Conservation (phyloP, 345 rosid species). For the Mallotus nudiflorus region DNA sequence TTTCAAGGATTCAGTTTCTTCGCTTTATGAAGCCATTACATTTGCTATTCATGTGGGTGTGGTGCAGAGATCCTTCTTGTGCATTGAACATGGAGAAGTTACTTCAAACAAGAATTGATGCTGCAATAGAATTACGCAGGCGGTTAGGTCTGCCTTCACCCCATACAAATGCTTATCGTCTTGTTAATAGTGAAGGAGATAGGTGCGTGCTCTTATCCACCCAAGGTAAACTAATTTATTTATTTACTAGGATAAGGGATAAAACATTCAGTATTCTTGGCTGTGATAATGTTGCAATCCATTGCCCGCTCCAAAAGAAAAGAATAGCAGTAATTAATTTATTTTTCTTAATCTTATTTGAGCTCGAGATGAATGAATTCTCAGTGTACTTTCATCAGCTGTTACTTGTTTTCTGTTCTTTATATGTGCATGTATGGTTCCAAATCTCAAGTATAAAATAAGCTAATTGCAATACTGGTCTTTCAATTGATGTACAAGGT, state of each 20-base stretch:
- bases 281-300: no score
- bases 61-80: conserved; percentile 71
- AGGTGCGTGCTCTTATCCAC: conserved; percentile 54
- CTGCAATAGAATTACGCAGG: conserved; percentile 57
- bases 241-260: no score
- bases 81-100: conserved; percentile 76
- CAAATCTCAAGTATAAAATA: background rate
- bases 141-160: conserved; percentile 72
- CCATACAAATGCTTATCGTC: conserved; percentile 75
- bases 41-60: conserved; percentile 7
- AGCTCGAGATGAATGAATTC: background rate
- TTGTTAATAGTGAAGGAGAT: conserved; percentile 89
- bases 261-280: no score
- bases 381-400: background rate
- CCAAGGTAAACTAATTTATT: no score
- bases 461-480: background rate
- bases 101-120: conserved; percentile 64
- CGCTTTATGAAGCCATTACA: conserved; percentile 1
- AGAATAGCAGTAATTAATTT: no score
- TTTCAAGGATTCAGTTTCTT: background rate
- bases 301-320: no score
- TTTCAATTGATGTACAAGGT: background rate
- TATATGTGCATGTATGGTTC: background rate
- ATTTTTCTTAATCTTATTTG: no score
- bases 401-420: background rate